Conservation (phyloP, 2,329 filamentous ascomycete species). For the Aspergillus flavus region DNA sequence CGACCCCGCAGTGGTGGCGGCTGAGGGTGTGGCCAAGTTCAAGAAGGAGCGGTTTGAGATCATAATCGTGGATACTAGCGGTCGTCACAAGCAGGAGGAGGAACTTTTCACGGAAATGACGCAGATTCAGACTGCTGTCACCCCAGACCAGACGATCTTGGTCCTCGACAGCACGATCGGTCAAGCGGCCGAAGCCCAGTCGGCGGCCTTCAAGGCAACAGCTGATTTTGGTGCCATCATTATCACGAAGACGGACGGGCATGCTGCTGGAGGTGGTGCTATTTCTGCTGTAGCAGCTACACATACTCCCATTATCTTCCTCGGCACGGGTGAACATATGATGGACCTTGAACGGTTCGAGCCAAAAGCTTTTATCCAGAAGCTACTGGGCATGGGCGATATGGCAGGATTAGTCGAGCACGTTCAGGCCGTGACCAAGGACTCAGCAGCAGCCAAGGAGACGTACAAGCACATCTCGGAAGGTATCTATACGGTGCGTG, state of each 20-base stretch:
- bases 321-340: constrained; percentile 97
- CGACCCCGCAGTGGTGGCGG: constrained; percentile 88
- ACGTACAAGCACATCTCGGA: constrained; percentile 99
- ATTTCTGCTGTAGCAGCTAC: constrained; percentile 97
- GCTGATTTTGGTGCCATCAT: constrained; percentile 98
- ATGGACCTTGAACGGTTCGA: constrained; percentile 91
- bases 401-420: constrained; percentile 95
- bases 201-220: constrained; percentile 94
- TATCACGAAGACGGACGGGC: constrained; percentile 97
- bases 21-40: constrained; percentile 97
- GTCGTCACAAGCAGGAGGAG: constrained; percentile 90
- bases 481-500: constrained; percentile 92
- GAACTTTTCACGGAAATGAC: constrained; percentile 97
- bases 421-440: constrained; percentile 90
- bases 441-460: constrained; percentile 78
- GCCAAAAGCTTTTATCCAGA: constrained; percentile 89
- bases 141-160: constrained; percentile 96
- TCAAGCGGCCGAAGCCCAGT: constrained; percentile 92
- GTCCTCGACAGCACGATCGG: constrained; percentile 96
- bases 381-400: constrained; percentile 95
- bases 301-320: constrained; percentile 94
- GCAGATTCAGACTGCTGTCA: constrained; percentile 88
- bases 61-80: constrained; percentile 97
- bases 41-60: constrained; percentile 98
- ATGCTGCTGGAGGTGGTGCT: constrained; percentile 91